Evolutionary conservation across 352 stramenopile genomes (phyloP).

Genomic region (Phytophthora cactorum): DNA sequence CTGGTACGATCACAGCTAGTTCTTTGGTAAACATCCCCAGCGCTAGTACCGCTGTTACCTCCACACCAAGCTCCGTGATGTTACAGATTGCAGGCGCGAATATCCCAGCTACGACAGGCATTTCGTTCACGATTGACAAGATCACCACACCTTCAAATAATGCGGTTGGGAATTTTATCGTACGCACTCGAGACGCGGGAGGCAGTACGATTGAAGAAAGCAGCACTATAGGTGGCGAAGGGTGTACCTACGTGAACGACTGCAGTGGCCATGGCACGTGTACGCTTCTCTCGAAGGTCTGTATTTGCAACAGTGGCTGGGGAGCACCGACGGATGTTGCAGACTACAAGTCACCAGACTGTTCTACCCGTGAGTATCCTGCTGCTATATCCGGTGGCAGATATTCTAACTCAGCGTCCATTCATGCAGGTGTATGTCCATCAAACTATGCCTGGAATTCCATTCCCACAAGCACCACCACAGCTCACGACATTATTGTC

Average conservation of each 20-base stretch:
- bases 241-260: conserved; percentile 72
- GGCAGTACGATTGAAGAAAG: conserved; percentile 64
- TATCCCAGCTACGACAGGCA: conserved; percentile 29
- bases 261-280: conserved; percentile 87
- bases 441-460: conserved; percentile 59
- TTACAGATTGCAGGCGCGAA: conserved; percentile 42
- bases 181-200: conserved; percentile 54
- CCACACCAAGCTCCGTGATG: conserved; percentile 33
- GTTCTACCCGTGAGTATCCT: conserved; percentile 61
- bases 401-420: neutral
- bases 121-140: conserved; percentile 52
- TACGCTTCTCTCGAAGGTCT: conserved; percentile 67
- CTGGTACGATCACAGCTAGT: conserved; percentile 31
- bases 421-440: conserved; percentile 58
- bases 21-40: conserved; percentile 40
- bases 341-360: conserved; percentile 80
- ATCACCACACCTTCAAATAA: conserved; percentile 58
- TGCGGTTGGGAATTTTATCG: conserved; percentile 52
- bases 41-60: conserved; percentile 39
- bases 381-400: neutral
- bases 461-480: conserved; percentile 44
- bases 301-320: conserved; percentile 71
- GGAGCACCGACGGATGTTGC: conserved; percentile 70
- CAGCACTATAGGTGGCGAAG: conserved; percentile 57
- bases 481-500: conserved; percentile 48